Percentiles rank a stretch among this genome's conserved stretches.
These are phyloP conservation scores for Penicillium salamii DNA, from an alignment of 495 filamentous ascomycete genomes.

Conservation along the genomic window DNA sequence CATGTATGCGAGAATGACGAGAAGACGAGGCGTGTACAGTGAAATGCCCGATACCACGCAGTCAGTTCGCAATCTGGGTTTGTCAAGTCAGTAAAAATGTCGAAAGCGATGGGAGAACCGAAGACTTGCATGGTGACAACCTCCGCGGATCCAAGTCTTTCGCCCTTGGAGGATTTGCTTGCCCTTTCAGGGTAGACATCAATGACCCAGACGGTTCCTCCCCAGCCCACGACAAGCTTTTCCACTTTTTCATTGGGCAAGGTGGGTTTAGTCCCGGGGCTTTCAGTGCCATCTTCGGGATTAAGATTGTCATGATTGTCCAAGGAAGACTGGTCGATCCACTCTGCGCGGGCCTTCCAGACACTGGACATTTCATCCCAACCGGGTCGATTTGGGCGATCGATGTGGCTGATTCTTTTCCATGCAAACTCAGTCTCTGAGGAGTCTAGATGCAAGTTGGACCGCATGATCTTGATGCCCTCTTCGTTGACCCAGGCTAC, in stretches of 20 bases:
- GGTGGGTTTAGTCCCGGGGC: constrained; percentile 13
- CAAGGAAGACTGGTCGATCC: constrained; percentile 79
- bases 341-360: constrained; percentile 88
- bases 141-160: constrained; percentile 74
- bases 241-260: constrained; percentile 51
- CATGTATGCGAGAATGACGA: constrained; percentile 88
- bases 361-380: constrained; percentile 95
- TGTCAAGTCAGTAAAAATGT: constrained; percentile 7
- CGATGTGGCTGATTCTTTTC: constrained; percentile 94
- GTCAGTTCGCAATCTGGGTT: constrained; percentile 78
- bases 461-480: constrained; percentile 96
- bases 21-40: constrained; percentile 86
- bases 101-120: not conserved
- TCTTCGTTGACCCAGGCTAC: constrained; percentile 94
- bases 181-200: constrained; percentile 80
- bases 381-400: constrained; percentile 69
- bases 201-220: constrained; percentile 91
- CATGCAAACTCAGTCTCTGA: constrained; percentile 79
- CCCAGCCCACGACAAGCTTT: constrained; percentile 91
- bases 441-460: constrained; percentile 75
- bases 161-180: constrained; percentile 68
- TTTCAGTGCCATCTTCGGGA: constrained; percentile 34
- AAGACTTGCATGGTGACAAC: constrained; percentile 80
- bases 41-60: constrained; percentile 96
- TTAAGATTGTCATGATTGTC: constrained; percentile 57